Base-by-base conservation (phyloP, 768 basidiomycete genomes). In the Omphalotus guepiniiformis region DNA sequence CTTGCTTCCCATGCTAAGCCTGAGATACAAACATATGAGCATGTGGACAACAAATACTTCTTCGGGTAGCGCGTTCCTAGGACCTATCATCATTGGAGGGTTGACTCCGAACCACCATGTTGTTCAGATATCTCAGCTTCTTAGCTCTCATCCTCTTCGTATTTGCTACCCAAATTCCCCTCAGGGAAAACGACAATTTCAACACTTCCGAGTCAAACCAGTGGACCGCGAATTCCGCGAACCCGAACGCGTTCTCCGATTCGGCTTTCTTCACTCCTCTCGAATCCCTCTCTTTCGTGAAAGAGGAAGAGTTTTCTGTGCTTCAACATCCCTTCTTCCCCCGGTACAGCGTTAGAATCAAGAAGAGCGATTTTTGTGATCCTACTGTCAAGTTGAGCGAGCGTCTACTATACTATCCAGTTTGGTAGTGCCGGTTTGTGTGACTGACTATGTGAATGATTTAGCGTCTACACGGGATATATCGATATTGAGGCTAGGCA, bases 401-500 rank as follows among this genome's bases (percentile, higher is more conserved):
- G n/a, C n/a, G n/a, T n/a, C n/a, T 50, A 21, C 26, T 19, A 16
- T 12, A 21, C 27, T 45, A 23, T n/a, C 36, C 18, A n/a, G 22
- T 48, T 41, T 30, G 23, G 52, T 32, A 35, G 29, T 16, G 34
- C 19, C 39, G 27, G 16, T 23, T 40, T 46, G n/a, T 11, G 47
- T 36, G 16, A 23, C 18, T 48, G 12, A 37, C 32, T 34, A 16
- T 3, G 8, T 32, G 6, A 15, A 16, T 40, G 22, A n/a, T 29
- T 23, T 26, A 82, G 79, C 16, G 64, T 73, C 1, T 85, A 80
- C 58, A 82, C 82, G 0, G 83, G 83, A 8, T 85, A 85, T 53
- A 81, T 85, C 45, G 83, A 85, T 50, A 71, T 82, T 37, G 68
- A 79, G 57, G 70, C 80, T 4, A 71, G 80, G 4, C 83, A 83